Evolutionary conservation across 192 early-diverging fungal genomes (phyloP), one percentile per base, ranked within the genome.

Genomic region (Rhizophagus sp.): DNA sequence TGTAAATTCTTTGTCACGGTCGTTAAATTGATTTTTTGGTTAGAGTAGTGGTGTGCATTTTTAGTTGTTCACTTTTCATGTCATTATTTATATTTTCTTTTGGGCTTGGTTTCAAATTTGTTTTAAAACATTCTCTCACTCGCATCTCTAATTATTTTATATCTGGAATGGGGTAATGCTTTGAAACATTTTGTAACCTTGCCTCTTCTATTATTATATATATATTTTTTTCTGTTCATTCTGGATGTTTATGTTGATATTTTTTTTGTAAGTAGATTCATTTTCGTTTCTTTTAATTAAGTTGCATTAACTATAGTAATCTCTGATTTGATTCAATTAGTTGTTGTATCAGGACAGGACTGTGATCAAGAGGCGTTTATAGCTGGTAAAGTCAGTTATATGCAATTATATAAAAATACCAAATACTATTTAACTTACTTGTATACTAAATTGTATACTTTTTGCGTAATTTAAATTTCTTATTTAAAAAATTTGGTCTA

Each of bases 1-100:
- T 69, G 67, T 69, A 69, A 69, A 69, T 69, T 69, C 67, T 39
- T 69, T 22, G 33, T 69, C 67, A 69, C 67, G 67, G 34, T 69
- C 67, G 27, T 69, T 19, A 69, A 69, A 39, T 34, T 17, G 25
- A 33, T 25, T 33, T 30, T 66, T 66, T 66, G 64, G 64, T 66
- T 66, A 66, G 64, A 66, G 15, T 66, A 66, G 30, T 25, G 30
- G 30, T 66, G 64, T 30, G 30, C 64, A 66, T 66, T 66, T 65
- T 66, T 66, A 33, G 24, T 66, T 66, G 30, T 66, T 4, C 19
- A 65, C 64, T 15, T 66, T 66, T 66, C 64, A 66, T 27, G 64
- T 66, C 64, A 25, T 66, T 66, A 30, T 30, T 66, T 66, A 33
- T 66, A 33, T 66, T 25, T 25, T 33, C 3, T 66, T 66, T 4